Base-by-base conservation (phyloP, 129 eudicot species). In the Flaveria sonorensis region DNA sequence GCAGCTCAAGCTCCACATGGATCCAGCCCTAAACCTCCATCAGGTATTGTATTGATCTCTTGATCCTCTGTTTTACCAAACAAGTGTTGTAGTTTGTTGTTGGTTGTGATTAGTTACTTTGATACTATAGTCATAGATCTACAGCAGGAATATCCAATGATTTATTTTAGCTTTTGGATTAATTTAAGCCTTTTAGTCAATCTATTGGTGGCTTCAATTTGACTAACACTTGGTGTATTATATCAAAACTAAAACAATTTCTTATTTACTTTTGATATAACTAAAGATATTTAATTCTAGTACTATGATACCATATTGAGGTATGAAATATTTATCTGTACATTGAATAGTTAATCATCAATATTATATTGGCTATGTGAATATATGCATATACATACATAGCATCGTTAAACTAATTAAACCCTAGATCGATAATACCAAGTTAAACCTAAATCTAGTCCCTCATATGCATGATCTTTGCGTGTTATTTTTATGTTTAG, bases 1-100 rank as follows among this genome's bases (percentile, higher is more conserved):
- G 76, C 82, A 84, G 87, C 84, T 52, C 52, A 77, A 45, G 66
- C 84, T 76, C 87, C 87, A 84, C 4, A 48, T 65, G 77, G 81
- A 61, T 75, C 87, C 26, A 60, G 26, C 21, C 13, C 77, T 20
- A 24, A 68, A 74, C 73, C 84, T 63, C 81, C 87, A 50, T 78
- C 84, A 75, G 87, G 84, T 84, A 80, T 56, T 50, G n/a, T 65
- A 46, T 16, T 45, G 14, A 42, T 21, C 64, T 72, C 60, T 60
- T 61, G 19, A 48, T 20, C 59, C n/a, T 59, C 18, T 77, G 63
- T 39, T 40, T 47, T 61, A 28, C 42, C 19, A 61, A 61, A 11
- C 50, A 24, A 12, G 40, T 56, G 11, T 21, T 20, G 20, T 20
- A 23, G 53, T 28, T 62, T 61, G 32, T 61, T 23, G 36, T 46